Conservation (phyloP, 2,329 filamentous ascomycete species). For the Aspergillus aculeatinus region DNA sequence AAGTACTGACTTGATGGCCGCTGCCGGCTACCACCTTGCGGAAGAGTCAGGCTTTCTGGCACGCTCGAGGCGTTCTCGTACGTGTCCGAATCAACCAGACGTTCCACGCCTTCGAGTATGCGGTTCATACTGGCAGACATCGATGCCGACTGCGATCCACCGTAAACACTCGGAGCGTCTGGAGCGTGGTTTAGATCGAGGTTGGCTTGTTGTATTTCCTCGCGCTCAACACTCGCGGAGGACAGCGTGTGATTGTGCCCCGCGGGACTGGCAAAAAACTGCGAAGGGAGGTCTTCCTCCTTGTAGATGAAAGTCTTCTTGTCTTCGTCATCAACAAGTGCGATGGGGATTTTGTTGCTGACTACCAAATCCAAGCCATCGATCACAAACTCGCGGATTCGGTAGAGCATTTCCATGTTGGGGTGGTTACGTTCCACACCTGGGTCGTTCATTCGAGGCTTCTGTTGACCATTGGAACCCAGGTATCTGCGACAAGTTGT, state of each 20-base stretch:
- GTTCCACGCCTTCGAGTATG: constrained; percentile 41
- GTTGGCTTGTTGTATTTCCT: constrained; percentile 34
- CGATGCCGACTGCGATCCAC: constrained; percentile 48
- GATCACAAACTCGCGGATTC: constrained; percentile 62
- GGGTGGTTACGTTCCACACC: constrained; percentile 54
- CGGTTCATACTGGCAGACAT: constrained; percentile 44
- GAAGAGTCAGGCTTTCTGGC: constrained; percentile 29
- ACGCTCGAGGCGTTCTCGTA: constrained; percentile 35
- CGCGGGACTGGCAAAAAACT: constrained; percentile 49
- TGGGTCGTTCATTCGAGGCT: constrained; percentile 54
- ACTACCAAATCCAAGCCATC: constrained; percentile 61
- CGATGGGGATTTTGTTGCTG: constrained; percentile 50
- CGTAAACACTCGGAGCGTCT: constrained; percentile 35
- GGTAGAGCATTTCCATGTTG: constrained; percentile 66
- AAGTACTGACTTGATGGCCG: constrained; percentile 27
- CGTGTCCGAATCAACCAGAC: constrained; percentile 42
- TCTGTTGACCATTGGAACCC: constrained; percentile 44
- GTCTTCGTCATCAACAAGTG: constrained; percentile 46
- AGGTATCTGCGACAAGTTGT: constrained; percentile 55
- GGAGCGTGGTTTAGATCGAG: constrained; percentile 25
- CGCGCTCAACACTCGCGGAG: constrained; percentile 42
- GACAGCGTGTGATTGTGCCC: constrained; percentile 42
- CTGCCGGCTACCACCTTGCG: constrained; percentile 21
- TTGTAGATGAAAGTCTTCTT: constrained; percentile 52
- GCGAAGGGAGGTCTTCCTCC: constrained; percentile 53